Evolutionary conservation across 805 yeast genomes (phyloP).

Genomic region (Candida coquimbonensis): DNA sequence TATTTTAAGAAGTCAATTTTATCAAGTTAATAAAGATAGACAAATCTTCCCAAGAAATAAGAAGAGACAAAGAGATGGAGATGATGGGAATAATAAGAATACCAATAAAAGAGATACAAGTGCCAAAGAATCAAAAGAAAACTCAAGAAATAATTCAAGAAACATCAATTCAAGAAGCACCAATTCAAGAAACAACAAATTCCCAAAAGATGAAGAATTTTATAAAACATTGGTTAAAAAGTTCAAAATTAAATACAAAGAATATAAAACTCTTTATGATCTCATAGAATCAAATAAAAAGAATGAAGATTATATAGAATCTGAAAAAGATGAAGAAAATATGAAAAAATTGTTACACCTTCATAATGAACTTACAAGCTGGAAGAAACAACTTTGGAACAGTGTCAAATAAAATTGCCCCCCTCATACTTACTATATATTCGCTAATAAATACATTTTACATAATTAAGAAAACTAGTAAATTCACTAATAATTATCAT

Average conservation of each 20-base stretch:
- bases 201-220: slow-evolving; percentile 23
- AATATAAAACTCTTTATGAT: slow-evolving; percentile 41
- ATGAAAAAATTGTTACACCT: slow-evolving; percentile 38
- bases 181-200: too few species aligned
- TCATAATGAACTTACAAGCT: slow-evolving; percentile 44
- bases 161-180: too few species aligned
- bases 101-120: too few species aligned
- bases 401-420: slow-evolving; percentile 8
- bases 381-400: slow-evolving; percentile 54
- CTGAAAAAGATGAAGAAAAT: slow-evolving; percentile 5
- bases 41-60: not conserved
- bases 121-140: too few species aligned
- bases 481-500: too few species aligned
- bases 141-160: too few species aligned
- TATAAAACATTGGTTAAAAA: slow-evolving; percentile 37
- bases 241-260: slow-evolving; percentile 41
- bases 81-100: slow-evolving; percentile 3
- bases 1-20: not conserved
- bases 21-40: too few species aligned
- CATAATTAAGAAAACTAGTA: too few species aligned
- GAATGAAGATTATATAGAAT: not conserved
- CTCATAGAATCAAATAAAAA: slow-evolving; percentile 7
- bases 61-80: slow-evolving; percentile 2
- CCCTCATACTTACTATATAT: too few species aligned
- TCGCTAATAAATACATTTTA: too few species aligned